These are phyloP conservation scores for Aureobasidium musti DNA, from an alignment of 2,329 filamentous ascomycete species.

Conservation along the genomic window DNA sequence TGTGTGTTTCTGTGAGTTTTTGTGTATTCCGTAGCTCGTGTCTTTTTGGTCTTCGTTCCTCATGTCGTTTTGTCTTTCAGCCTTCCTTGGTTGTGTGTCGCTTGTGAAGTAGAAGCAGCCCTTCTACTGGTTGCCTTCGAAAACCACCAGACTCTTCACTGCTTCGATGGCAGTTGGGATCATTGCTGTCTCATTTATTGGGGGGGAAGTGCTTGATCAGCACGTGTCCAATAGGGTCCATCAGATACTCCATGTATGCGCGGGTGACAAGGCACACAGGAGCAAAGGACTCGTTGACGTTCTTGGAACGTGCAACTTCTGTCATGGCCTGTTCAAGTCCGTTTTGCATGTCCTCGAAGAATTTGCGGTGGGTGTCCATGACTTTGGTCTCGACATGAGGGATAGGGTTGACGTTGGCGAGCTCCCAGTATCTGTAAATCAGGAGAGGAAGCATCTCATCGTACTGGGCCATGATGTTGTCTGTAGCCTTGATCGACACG, in stretches of 20 bases:
- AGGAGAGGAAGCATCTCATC: not conserved
- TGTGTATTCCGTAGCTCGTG: not conserved
- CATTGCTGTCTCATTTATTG: not conserved
- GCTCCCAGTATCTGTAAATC: not conserved
- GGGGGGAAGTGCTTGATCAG: not conserved
- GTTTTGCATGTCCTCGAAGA: constrained; percentile 4
- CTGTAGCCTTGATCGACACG: constrained; percentile 10
- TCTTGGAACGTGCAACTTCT: constrained; percentile 1
- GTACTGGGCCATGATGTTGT: constrained; percentile 5
- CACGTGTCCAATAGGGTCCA: constrained; percentile 2
- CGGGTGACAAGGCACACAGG: not conserved
- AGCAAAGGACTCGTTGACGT: constrained; percentile 6
- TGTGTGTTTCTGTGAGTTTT: no score
- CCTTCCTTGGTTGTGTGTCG: not conserved
- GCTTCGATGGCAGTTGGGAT: no score
- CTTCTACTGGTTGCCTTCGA: no score
- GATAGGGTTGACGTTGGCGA: constrained; percentile 2
- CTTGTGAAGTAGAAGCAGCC: no score
- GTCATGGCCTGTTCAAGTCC: constrained; percentile 7
- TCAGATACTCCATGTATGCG: not conserved
- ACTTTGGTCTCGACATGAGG: not conserved
- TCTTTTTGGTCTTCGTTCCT: not conserved
- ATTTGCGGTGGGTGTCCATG: not conserved
- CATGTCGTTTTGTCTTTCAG: not conserved
- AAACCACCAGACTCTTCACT: no score